Conservation (phyloP, 345 rosid genomes). For the Lepidium aucheri region DNA sequence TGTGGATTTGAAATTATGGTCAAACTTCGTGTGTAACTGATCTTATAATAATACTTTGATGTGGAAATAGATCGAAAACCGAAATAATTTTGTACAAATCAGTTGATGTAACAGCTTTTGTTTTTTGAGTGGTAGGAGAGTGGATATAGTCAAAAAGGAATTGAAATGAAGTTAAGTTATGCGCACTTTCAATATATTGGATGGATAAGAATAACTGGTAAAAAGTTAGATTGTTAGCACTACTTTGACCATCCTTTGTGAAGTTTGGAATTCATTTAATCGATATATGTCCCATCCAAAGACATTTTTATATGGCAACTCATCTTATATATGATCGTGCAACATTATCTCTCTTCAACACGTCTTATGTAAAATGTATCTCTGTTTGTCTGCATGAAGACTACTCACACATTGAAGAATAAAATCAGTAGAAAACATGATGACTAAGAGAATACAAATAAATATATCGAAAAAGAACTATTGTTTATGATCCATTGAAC, state of each 20-base stretch:
- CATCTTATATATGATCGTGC: neutral
- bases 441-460: too few species aligned
- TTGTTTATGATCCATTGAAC: neutral
- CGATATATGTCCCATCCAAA: slow-evolving; percentile 19
- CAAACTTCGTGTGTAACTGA: too few species aligned
- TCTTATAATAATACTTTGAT: too few species aligned
- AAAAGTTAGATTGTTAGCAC: slow-evolving; percentile 16
- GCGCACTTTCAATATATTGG: slow-evolving; percentile 25
- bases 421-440: neutral
- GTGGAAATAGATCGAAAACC: too few species aligned
- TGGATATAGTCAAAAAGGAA: slow-evolving; percentile 27
- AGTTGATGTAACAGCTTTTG: neutral
- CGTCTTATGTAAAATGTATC: neutral
- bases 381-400: slow-evolving; percentile 16
- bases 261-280: slow-evolving; percentile 19
- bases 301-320: slow-evolving; percentile 9
- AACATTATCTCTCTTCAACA: neutral
- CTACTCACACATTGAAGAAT: neutral
- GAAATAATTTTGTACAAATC: too few species aligned
- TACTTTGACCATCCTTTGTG: slow-evolving; percentile 21
- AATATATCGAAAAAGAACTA: too few species aligned
- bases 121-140: slow-evolving; percentile 11
- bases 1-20: too few species aligned
- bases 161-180: slow-evolving; percentile 19
- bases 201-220: slow-evolving; percentile 24